Conservation (phyloP, 768 basidiomycete genomes). For the Mycena galopus region DNA sequence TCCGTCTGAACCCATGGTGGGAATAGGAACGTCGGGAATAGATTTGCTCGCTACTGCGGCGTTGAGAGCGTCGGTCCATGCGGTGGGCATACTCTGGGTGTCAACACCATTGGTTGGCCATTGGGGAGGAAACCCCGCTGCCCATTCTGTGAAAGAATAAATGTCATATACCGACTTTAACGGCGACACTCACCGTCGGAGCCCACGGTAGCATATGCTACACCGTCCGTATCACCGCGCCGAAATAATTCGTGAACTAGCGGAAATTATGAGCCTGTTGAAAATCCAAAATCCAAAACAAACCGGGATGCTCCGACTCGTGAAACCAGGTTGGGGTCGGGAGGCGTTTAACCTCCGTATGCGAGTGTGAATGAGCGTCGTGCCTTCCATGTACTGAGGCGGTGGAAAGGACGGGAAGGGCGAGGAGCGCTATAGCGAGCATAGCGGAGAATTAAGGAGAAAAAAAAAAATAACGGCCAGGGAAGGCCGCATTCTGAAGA, state of each 20-base stretch:
- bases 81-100: conserved; percentile 9
- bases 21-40: conserved; percentile 76
- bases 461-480: conserved; percentile 4
- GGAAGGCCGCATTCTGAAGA: background rate
- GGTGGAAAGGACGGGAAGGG: conserved; percentile 16
- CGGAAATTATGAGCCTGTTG: background rate
- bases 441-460: background rate
- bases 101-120: conserved; percentile 2
- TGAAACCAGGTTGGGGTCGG: conserved; percentile 71
- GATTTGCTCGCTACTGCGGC: conserved; percentile 75
- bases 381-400: background rate
- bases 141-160: conserved; percentile 9
- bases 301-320: conserved; percentile 57
- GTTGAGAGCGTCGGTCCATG: conserved; percentile 57
- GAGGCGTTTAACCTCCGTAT: conserved; percentile 40
- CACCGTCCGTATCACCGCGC: conserved; percentile 60
- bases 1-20: conserved; percentile 30
- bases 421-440: conserved; percentile 2
- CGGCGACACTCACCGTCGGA: conserved; percentile 9
- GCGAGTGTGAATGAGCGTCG: conserved; percentile 2
- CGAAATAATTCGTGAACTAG: conserved; percentile 67
- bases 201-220: conserved; percentile 26
- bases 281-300: background rate
- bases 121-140: background rate
- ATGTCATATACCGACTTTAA: no score